Evolutionary conservation across 164 flowering plant species (phyloP), one percentile per base, ranked within the genome.

Genomic region (Malania oleifera): DNA sequence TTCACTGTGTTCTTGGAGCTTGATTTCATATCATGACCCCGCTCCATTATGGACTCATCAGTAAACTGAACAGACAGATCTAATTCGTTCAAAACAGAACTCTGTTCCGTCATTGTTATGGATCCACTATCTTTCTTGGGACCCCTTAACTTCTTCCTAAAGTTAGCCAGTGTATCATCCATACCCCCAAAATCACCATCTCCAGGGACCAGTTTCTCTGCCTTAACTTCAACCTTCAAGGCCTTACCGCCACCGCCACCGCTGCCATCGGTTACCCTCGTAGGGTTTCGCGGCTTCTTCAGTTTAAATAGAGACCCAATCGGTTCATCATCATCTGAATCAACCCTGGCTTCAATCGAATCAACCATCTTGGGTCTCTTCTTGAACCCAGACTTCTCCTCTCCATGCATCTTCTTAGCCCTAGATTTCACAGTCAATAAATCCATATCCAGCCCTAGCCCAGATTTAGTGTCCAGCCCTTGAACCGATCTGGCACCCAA

Each of bases 131-230:
- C 80, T 61, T 72, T 75, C 76, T 85, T 86, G 0, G 89, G 89
- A 59, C 75, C 78, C 70, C 71, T 88, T 65, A 85, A 63, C 60
- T 77, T 81, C 80, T 80, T 80, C 82, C 75, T 77, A 50, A 83
- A 79, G 70, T 73, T 80, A 0, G 91, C 91, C 61, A 88, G 67
- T 0, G 97, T 87, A 61, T 85, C 85, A 41, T 85, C 78, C 95
- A 84, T 83, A 19, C 76, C 82, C 34, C 79, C 82, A 26, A 64
- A 55, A 59, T 77, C 84, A 65, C 68, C 78, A 18, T 61, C 63
- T 6, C 59, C 69, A 29, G 24, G 72, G 53, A 31, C 62, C 41
- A 29, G 35, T 34, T 66, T 65, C 26, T 69, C 72, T 11, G 56
- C 73, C 70, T 54, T 66, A 44, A 14, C 65, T 40, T 61, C 69